Percentiles rank a stretch among this genome's conserved stretches.
Evolutionary conservation across 177 flowering plant species (phyloP).

Genomic region (Telopea speciosissima): DNA sequence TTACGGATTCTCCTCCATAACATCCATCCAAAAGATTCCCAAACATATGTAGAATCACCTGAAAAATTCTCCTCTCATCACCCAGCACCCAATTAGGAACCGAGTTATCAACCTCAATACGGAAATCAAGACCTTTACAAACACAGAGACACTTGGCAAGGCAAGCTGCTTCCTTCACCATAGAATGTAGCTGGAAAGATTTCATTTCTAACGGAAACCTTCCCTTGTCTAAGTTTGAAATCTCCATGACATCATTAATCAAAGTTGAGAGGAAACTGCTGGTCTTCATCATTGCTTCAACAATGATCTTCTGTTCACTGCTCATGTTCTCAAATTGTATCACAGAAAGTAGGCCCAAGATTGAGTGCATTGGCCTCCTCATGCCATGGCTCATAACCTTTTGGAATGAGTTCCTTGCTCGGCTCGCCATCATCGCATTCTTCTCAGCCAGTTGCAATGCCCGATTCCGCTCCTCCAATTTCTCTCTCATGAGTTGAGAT

Average conservation of each 20-base stretch:
- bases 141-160: conserved; percentile 69
- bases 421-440: conserved; percentile 88
- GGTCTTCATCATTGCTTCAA: conserved; percentile 67
- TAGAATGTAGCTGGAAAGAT: conserved; percentile 51
- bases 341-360: conserved; percentile 72
- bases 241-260: conserved; percentile 79
- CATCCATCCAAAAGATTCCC: conserved; percentile 55
- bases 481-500: conserved; percentile 82
- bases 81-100: conserved; percentile 69
- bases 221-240: conserved; percentile 49
- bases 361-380: conserved; percentile 89
- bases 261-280: conserved; percentile 67
- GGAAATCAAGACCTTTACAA: conserved; percentile 47
- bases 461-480: conserved; percentile 69
- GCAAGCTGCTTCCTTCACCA: conserved; percentile 76
- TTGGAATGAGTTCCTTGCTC: conserved; percentile 72
- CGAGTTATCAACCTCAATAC: conserved; percentile 46
- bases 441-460: conserved; percentile 66
- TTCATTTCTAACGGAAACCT: conserved; percentile 54
- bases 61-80: conserved; percentile 83
- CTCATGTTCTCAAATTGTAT: conserved; percentile 53
- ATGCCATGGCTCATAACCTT: conserved; percentile 87
- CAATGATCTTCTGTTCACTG: conserved; percentile 47
- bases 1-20: conserved; percentile 33
- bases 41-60: conserved; percentile 89